phyloP scores from a whole-genome alignment of 108 stramenopile species.

The Cyclotella cryptica region DNA sequence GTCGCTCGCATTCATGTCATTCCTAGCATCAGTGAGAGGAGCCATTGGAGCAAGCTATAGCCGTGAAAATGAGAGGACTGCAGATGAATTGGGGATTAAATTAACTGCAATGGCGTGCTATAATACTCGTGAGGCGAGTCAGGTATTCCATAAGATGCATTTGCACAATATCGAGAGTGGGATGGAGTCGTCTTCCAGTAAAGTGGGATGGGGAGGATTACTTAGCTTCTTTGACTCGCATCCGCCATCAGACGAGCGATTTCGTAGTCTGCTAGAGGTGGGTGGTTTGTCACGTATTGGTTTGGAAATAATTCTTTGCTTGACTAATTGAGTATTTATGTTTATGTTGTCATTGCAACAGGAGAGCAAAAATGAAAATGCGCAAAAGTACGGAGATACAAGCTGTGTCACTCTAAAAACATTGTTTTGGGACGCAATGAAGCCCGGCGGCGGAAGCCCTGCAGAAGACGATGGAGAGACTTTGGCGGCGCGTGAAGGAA shows the following conservation, averaged over 20 bases:
- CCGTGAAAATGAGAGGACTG: constrained; percentile 73
- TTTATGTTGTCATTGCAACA: background rate
- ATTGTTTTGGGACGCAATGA: constrained; percentile 47
- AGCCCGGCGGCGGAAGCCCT: background rate
- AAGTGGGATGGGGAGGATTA: constrained; percentile 37
- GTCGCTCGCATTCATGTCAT: constrained; percentile 61
- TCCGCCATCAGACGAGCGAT: constrained; percentile 71
- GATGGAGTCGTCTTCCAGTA: constrained; percentile 36
- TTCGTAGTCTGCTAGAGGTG: constrained; percentile 26
- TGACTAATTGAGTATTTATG: background rate
- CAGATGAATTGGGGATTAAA: constrained; percentile 80
- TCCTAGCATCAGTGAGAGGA: constrained; percentile 62
- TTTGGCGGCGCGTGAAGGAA: background rate
- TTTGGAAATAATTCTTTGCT: background rate
- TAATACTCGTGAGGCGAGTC: constrained; percentile 67
- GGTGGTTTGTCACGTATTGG: background rate
- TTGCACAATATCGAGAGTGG: constrained; percentile 56
- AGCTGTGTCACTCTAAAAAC: constrained; percentile 39
- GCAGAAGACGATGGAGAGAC: background rate
- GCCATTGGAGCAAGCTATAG: constrained; percentile 71
- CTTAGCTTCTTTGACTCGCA: constrained; percentile 58
- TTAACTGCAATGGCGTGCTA: constrained; percentile 86
- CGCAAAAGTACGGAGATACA: constrained; percentile 56
- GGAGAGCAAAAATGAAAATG: constrained; percentile 60
- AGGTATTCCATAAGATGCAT: constrained; percentile 84